A percentile compares a stretch with the other conserved stretches of the same genome.
These are phyloP conservation scores for Anaeramoeba ignava DNA, from an alignment of 78 protist genomes.

Conservation along the genomic window DNA sequence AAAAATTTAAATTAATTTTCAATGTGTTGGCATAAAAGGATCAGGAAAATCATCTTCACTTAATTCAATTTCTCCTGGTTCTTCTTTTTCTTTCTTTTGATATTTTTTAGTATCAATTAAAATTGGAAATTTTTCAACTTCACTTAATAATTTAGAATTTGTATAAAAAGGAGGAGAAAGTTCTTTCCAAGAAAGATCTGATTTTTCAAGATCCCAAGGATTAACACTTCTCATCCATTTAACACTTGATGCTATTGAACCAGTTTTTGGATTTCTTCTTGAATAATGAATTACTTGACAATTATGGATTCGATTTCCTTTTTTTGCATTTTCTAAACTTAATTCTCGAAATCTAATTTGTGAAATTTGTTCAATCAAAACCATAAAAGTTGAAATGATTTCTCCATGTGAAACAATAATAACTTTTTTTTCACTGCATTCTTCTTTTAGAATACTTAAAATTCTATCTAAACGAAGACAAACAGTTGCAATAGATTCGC, in stretches of 20 bases:
- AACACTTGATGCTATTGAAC: constrained; percentile 34
- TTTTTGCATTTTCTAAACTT: constrained; percentile 28
- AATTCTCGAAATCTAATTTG: constrained; percentile 44
- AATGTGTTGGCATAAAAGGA: too few relatives aligned
- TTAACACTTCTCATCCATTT: constrained; percentile 29
- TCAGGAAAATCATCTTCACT: too few relatives aligned
- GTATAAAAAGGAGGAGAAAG: too few relatives aligned
- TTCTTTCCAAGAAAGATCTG: too few relatives aligned
- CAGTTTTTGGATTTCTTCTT: constrained; percentile 44
- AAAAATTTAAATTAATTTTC: too few relatives aligned
- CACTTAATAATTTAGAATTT: too few relatives aligned
- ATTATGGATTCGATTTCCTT: constrained; percentile 50
- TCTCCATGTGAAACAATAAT: constrained; percentile 54
- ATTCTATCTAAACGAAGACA: constrained; percentile 44
- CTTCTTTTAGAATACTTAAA: constrained; percentile 35
- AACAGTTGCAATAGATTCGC: constrained; percentile 39
- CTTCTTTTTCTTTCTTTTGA: too few relatives aligned
- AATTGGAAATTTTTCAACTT: too few relatives aligned
- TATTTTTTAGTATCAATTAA: too few relatives aligned
- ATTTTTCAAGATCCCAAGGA: too few relatives aligned
- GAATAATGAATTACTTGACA: constrained; percentile 39
- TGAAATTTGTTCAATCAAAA: constrained; percentile 36
- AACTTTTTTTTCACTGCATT: constrained; percentile 42
- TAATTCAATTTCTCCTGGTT: too few relatives aligned
- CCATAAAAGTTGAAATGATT: constrained; percentile 44